Base-by-base conservation (phyloP, 495 filamentous ascomycete species). In the Penicillium subrubescens region DNA sequence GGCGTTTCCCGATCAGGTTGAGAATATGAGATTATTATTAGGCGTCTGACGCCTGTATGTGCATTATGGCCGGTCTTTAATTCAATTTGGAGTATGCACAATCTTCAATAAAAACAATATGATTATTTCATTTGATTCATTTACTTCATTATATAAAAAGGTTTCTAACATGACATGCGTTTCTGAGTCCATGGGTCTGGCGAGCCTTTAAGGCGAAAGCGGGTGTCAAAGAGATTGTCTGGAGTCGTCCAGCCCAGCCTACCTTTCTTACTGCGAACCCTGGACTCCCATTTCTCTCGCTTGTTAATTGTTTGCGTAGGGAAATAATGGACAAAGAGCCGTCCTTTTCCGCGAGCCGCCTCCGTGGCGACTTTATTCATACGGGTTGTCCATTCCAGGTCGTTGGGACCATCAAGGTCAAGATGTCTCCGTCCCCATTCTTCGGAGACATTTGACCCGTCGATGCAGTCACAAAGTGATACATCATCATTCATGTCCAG, bases 391-490 rank as follows among this genome's bases (percentile, higher is more conserved):
- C 75, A 79, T 56, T 72, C 69, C 43, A 74, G 59, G 63, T 79
- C 74, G 59, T 72, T 74, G 27, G 63, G 62, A 31, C 74, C 74
- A 17, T 79, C 72, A 25, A 79, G 61, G 19, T 75, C 57, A 41
- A 79, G 69, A 52, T 79, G 66, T 46, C 64, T 48, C 46, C 62
- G 57, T 51, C 76, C 76, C 76, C 76, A 79, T 65, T 76, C 69
- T 61, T 76, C 71, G 21, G 76, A 73, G 51, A 79, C 64, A 65
- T 79, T 70, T 29, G 68, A 71, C 50, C 75, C 76, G 65, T 79
- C 76, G 55, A 79, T 72, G 48, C 76, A 66, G 66, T 79, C 76
- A 39, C 65, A 70, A 23, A 79, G 74, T 27, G 72, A 64, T 21
- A 78, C 64, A 41, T 69, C 67, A 59, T 75, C 63, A 62, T 68